These are phyloP conservation scores for Scheffersomyces coipomensis DNA, from an alignment of 805 yeast species.

Conservation along the genomic window DNA sequence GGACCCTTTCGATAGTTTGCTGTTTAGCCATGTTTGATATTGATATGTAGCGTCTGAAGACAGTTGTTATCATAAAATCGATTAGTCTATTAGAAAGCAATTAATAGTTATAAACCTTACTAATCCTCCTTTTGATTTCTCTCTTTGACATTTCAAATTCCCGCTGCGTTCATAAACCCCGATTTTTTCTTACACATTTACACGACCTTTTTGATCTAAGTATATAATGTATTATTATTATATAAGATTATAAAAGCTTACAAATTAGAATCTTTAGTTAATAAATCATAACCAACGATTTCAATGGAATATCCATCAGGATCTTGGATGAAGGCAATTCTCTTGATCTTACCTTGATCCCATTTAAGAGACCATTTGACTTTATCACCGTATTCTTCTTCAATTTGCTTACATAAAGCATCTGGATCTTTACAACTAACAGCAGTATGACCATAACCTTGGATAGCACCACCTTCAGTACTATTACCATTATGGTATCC, in stretches of 20 bases:
- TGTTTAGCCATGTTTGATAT: conserved; percentile 53
- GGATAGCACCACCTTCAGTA: conserved; percentile 52
- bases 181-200: too few relatives aligned
- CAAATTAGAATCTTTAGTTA: conserved; percentile 5
- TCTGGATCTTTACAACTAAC: conserved; percentile 65
- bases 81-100: background rate
- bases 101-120: conserved; percentile 3
- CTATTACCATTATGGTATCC: conserved; percentile 80
- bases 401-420: conserved; percentile 52
- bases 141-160: background rate
- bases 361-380: conserved; percentile 58
- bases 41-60: conserved; percentile 8
- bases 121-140: background rate
- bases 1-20: conserved; percentile 56
- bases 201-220: too few relatives aligned
- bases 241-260: background rate
- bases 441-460: conserved; percentile 88
- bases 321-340: conserved; percentile 74
- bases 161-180: too few relatives aligned
- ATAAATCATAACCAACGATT: conserved; percentile 48
- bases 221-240: background rate
- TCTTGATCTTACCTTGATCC: conserved; percentile 54
- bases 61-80: conserved; percentile 7
- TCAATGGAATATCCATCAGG: conserved; percentile 92
- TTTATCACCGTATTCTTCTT: conserved; percentile 35